Conservation (phyloP, 176 grass and related monocot species). For the Thinopyrum elongatum region DNA sequence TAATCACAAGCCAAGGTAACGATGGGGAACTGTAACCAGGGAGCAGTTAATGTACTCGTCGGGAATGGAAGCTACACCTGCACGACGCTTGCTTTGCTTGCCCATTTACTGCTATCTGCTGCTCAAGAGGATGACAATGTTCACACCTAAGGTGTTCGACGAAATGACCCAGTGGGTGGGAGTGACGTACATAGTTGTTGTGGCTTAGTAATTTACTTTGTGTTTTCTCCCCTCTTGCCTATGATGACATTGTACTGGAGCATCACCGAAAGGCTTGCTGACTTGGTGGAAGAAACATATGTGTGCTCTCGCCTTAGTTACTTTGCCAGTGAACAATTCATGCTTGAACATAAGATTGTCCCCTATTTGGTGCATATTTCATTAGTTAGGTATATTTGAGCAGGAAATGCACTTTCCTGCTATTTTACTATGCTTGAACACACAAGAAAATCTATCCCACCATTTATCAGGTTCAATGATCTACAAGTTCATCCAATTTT, state of each 20-base stretch:
- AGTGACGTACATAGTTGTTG: not conserved
- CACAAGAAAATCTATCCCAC: too few relatives aligned
- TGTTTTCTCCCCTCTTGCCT: not conserved
- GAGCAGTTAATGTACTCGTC: not conserved
- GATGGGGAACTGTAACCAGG: not conserved
- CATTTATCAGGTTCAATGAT: too few relatives aligned
- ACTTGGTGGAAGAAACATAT: not conserved
- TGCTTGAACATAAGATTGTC: not conserved
- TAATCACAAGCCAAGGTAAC: too few relatives aligned
- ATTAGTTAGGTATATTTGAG: not conserved
- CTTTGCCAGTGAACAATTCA: not conserved
- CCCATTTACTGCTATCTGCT: not conserved
- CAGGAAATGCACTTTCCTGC: not conserved
- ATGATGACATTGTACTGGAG: not conserved
- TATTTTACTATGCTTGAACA: too few relatives aligned
- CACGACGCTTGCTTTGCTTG: not conserved
- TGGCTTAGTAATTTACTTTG: not conserved
- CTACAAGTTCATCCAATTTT: too few relatives aligned
- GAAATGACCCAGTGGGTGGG: not conserved
- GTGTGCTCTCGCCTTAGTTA: not conserved
- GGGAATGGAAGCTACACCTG: not conserved
- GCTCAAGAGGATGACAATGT: not conserved
- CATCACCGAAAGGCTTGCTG: not conserved
- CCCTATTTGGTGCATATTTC: not conserved
- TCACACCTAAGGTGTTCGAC: not conserved